These are phyloP conservation scores for Neurospora sp. DNA, from an alignment of 495 filamentous ascomycete species.

Conservation along the genomic window DNA sequence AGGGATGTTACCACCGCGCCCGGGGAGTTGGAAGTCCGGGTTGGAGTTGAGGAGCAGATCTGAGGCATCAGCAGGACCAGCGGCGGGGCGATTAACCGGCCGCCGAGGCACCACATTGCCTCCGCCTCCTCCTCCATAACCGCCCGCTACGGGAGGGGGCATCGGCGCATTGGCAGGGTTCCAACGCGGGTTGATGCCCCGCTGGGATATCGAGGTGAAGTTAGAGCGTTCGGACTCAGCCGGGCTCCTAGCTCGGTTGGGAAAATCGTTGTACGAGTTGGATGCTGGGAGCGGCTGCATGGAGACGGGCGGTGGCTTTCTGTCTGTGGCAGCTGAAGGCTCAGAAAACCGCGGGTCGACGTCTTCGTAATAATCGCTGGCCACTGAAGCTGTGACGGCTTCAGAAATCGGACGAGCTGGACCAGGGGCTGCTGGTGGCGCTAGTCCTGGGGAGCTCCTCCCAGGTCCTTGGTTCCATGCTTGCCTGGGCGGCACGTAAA, in stretches of 20 bases:
- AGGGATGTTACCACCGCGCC: conserved; percentile 14
- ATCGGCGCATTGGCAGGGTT: conserved; percentile 31
- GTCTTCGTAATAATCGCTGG: conserved; percentile 79
- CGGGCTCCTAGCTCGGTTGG: conserved; percentile 59
- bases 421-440: conserved; percentile 21
- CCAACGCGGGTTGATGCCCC: conserved; percentile 83
- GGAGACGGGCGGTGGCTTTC: conserved; percentile 19
- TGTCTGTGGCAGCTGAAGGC: conserved; percentile 16
- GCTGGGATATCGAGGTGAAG: conserved; percentile 78
- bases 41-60: conserved; percentile 58
- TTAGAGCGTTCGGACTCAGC: conserved; percentile 65
- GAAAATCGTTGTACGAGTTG: conserved; percentile 45
- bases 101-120: conserved; percentile 15
- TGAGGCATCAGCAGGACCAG: background rate
- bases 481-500: conserved; percentile 56
- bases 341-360: conserved; percentile 76
- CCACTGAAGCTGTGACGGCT: conserved; percentile 14
- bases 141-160: conserved; percentile 23
- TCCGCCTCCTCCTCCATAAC: conserved; percentile 1
- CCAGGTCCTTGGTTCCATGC: conserved; percentile 42
- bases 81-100: conserved; percentile 35
- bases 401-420: conserved; percentile 20
- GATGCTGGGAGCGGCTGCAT: conserved; percentile 13
- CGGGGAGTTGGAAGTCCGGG: conserved; percentile 61
- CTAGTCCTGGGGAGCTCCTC: conserved; percentile 31